phyloP scores from a whole-genome alignment of 345 rosid genomes.

The Alliaria petiolata region DNA sequence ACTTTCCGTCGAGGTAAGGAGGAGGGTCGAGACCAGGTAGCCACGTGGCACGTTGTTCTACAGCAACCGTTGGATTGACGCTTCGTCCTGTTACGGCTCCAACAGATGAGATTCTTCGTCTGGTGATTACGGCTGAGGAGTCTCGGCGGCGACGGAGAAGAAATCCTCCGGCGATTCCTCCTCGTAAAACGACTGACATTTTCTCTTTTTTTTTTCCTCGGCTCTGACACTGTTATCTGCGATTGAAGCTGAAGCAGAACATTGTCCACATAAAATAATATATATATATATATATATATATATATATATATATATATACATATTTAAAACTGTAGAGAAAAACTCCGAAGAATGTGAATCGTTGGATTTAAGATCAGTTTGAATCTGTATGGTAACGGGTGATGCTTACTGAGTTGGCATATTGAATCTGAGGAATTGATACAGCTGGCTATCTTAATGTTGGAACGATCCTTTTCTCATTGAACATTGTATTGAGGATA shows the following conservation, averaged over 20 bases:
- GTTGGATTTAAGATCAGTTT: neutral
- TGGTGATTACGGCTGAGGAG: neutral
- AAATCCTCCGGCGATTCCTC: slow-evolving; percentile 22
- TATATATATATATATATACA: too few relatives aligned
- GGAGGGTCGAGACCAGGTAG: slow-evolving; percentile 94
- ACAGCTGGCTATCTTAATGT: too few relatives aligned
- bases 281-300: too few relatives aligned
- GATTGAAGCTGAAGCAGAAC: neutral
- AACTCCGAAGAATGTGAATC: neutral
- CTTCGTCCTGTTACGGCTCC: neutral
- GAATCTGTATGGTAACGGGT: neutral
- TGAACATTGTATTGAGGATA: too few relatives aligned
- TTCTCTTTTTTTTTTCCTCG: neutral
- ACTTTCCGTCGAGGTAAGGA: slow-evolving; percentile 85
- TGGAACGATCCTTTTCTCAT: too few relatives aligned
- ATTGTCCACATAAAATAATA: neutral
- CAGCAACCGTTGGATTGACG: slow-evolving; percentile 33
- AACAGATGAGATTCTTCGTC: slow-evolving; percentile 18
- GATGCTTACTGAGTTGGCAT: too few relatives aligned
- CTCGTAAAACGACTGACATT: slow-evolving; percentile 23
- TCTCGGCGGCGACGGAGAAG: neutral
- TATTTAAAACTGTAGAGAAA: neutral
- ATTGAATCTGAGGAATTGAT: too few relatives aligned
- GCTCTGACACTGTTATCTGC: slow-evolving; percentile 4
- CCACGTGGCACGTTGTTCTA: slow-evolving; percentile 79